A percentile compares a stretch with the other conserved stretches of the same genome.
phyloP scores from a whole-genome alignment of 805 yeast species.

The Schwanniomyces vanrijiae region DNA sequence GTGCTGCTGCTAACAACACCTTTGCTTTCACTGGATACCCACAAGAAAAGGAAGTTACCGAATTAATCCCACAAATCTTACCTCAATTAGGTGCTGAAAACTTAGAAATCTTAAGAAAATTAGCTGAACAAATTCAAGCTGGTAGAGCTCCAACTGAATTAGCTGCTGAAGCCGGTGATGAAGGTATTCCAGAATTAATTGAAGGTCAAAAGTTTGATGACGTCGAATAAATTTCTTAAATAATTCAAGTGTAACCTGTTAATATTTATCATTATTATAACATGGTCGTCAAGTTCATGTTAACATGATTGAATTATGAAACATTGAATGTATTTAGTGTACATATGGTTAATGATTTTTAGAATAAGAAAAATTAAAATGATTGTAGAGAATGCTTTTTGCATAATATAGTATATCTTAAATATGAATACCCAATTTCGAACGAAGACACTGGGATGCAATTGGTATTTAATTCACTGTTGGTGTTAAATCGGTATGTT shows the following conservation, averaged over 20 bases:
- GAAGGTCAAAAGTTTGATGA: constrained; percentile 87
- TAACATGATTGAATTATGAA: constrained; percentile 1
- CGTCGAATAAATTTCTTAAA: constrained; percentile 34
- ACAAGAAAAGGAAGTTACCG: constrained; percentile 88
- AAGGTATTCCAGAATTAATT: constrained; percentile 75
- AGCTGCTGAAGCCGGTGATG: constrained; percentile 51
- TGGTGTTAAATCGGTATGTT: no score
- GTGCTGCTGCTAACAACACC: constrained; percentile 86
- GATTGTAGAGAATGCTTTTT: neutral
- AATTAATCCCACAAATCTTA: constrained; percentile 89
- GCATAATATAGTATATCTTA: no score
- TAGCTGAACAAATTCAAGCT: constrained; percentile 84
- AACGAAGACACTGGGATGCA: no score
- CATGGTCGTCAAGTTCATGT: neutral
- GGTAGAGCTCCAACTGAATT: constrained; percentile 51
- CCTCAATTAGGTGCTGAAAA: constrained; percentile 97
- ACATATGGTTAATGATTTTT: constrained; percentile 7
- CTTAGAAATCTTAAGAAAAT: constrained; percentile 80
- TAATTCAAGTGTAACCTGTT: constrained; percentile 2
- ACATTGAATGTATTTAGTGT: constrained; percentile 6
- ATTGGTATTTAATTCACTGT: no score
- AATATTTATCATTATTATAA: neutral
- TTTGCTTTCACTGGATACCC: constrained; percentile 94
- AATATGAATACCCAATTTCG: no score
- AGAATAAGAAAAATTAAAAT: neutral